A percentile compares a stretch with the other conserved stretches of the same genome.
phyloP scores from a whole-genome alignment of 306 rosid genomes.

The Malus asiatica region DNA sequence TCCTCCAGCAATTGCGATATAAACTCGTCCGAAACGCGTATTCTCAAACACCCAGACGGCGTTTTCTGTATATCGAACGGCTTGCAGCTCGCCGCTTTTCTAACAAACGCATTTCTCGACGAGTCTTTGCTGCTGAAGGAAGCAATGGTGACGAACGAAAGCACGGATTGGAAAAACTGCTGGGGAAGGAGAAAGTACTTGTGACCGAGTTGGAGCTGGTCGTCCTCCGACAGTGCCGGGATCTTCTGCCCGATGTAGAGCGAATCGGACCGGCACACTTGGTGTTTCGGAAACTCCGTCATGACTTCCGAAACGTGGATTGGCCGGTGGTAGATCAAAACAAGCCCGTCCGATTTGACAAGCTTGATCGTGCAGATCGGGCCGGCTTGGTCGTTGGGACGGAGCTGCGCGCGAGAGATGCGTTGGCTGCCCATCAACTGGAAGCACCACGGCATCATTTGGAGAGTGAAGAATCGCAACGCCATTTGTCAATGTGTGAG shows the following conservation, averaged over 20 bases:
- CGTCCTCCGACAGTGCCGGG: slow-evolving; percentile 29
- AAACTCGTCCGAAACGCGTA: slow-evolving; percentile 39
- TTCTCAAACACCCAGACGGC: slow-evolving; percentile 22
- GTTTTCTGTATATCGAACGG: slow-evolving; percentile 31
- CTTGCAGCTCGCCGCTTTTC: slow-evolving; percentile 17
- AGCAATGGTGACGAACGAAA: slow-evolving; percentile 34
- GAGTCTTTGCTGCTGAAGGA: slow-evolving; percentile 10
- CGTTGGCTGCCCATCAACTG: slow-evolving; percentile 12
- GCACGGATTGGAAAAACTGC: slow-evolving; percentile 30
- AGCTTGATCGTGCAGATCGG: slow-evolving; percentile 14
- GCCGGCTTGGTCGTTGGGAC: background rate
- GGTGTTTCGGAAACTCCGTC: slow-evolving; percentile 28
- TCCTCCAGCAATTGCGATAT: slow-evolving; percentile 27
- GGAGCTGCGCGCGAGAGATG: background rate
- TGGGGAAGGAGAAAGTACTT: slow-evolving; percentile 37
- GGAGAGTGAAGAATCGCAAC: slow-evolving; percentile 8
- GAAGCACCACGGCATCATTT: slow-evolving; percentile 17
- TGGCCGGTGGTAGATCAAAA: slow-evolving; percentile 19
- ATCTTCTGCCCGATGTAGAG: slow-evolving; percentile 42
- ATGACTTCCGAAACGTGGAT: slow-evolving; percentile 19
- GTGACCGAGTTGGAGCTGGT: slow-evolving; percentile 31
- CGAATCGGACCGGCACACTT: slow-evolving; percentile 29
- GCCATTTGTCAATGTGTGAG: background rate
- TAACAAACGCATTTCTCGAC: slow-evolving; percentile 8
- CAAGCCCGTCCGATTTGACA: slow-evolving; percentile 25